These are phyloP conservation scores for Biscogniauxia sp. DNA, from an alignment of 2,329 filamentous ascomycete species.

Conservation along the genomic window DNA sequence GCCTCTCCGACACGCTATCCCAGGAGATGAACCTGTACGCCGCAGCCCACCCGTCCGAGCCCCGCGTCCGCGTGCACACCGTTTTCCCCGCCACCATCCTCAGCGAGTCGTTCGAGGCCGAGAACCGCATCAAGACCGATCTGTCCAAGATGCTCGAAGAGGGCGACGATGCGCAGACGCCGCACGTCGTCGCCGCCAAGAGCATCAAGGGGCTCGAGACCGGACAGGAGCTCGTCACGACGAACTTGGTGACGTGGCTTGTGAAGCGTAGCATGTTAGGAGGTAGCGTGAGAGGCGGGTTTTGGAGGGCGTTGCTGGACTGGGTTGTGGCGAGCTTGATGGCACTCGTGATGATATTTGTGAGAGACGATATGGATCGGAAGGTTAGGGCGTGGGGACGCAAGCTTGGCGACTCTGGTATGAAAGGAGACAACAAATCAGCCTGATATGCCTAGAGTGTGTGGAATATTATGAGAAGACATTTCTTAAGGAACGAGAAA, in stretches of 20 bases:
- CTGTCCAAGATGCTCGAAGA: conserved; percentile 19
- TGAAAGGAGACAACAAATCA: conserved; percentile 5
- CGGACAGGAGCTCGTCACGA: conserved; percentile 29
- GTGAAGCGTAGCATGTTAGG: conserved; percentile 20
- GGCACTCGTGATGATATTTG: conserved; percentile 18
- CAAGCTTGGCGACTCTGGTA: conserved; percentile 15
- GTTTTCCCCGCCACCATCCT: conserved; percentile 65
- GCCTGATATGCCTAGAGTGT: no score
- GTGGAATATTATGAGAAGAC: no score
- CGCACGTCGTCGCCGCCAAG: conserved; percentile 19
- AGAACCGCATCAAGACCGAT: conserved; percentile 20
- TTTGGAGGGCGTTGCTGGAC: conserved; percentile 11
- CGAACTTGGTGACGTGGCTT: conserved; percentile 14
- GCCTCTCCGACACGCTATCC: conserved; percentile 61
- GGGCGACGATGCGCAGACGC: conserved; percentile 12
- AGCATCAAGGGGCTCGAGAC: conserved; percentile 27
- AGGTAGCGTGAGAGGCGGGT: conserved; percentile 19
- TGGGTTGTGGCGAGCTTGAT: conserved; percentile 18
- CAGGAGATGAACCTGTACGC: conserved; percentile 51
- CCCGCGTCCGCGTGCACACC: conserved; percentile 56
- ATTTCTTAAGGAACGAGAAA: no score
- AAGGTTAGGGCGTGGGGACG: conserved; percentile 16
- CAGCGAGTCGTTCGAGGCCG: conserved; percentile 46
- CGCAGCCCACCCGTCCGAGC: conserved; percentile 26
- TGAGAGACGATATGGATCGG: conserved; percentile 21